Evolutionary conservation across 495 filamentous ascomycete genomes (phyloP).

Genomic region (Barbatosphaeria neglecta): DNA sequence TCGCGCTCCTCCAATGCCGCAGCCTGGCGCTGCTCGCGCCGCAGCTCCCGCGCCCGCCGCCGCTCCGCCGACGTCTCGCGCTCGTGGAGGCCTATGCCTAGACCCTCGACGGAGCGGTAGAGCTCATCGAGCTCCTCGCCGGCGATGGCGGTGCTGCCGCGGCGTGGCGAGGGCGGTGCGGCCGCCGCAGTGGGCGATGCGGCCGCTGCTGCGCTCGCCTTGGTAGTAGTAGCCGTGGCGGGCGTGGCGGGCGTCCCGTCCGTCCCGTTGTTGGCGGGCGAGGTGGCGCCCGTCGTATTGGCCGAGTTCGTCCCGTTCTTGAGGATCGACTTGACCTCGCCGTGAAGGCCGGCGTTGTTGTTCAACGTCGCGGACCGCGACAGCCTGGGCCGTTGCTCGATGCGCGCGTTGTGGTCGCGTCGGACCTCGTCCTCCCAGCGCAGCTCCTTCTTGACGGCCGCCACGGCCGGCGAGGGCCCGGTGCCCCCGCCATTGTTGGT

Average conservation of each 20-base stretch:
- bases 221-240: not conserved
- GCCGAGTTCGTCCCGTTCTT: constrained; percentile 13
- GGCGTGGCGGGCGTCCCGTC: too few relatives aligned
- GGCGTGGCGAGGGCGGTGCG: not conserved
- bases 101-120: constrained; percentile 11
- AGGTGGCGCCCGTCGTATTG: too few relatives aligned
- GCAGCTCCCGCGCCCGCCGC: not conserved
- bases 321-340: constrained; percentile 18
- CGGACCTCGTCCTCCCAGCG: constrained; percentile 21
- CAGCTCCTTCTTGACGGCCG: constrained; percentile 17
- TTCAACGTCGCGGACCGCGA: not conserved
- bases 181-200: not conserved
- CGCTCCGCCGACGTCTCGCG: constrained; percentile 2
- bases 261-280: not conserved
- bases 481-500: constrained; percentile 11
- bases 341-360: not conserved
- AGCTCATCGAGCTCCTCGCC: constrained; percentile 11
- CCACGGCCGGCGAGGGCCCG: constrained; percentile 9
- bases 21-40: not conserved
- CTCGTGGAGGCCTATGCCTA: constrained; percentile 8
- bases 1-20: not conserved
- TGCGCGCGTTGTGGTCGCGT: constrained; percentile 13
- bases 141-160: constrained; percentile 2
- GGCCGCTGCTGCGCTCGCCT: constrained; percentile 4
- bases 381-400: constrained; percentile 12